Base-by-base conservation (phyloP, 2,329 filamentous ascomycete genomes). In the Pseudogymnoascus sp. region DNA sequence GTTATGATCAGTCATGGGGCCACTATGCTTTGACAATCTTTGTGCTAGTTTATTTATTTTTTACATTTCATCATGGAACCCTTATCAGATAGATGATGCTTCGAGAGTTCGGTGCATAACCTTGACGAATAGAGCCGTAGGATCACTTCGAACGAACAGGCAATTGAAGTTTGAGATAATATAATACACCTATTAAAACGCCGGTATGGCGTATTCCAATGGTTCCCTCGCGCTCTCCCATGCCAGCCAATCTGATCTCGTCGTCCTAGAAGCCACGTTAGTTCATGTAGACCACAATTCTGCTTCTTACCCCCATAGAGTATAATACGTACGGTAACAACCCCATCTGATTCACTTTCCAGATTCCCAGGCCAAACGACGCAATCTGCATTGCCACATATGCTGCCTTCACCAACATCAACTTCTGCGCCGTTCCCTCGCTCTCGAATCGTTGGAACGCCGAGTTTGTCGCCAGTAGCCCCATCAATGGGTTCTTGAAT, bases 301-400 rank as follows among this genome's bases (percentile, higher is more conserved):
- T 18, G 7, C 21, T 31, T 62, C 2, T 5, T 31, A 34, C 23
- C 29, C 14, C 29, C 14, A 45, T 11, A 37, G 8, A 59, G 51
- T 5, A 16, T n/a, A 37, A 63, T 57, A 85, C 89, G 74, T 81
- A 93, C 86, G 95, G 95, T 75, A 99, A 80, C 69, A 99, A 77
- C 0, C 95, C 95, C 95, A 99, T 99, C 39, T 84, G 86, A 76
- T 97, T 96, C 29, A 99, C 86, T 77, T 99, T 99, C 91, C 92
- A 99, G 61, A 99, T 80, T 2, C 95, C 95, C 73, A 99, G 78
- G 0, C 81, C 92, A 70, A 99, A 76, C 61, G 93, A 88, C 64
- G 95, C 76, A 67, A 96, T 75, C 76, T 99, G 96, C 83, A 93
- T 95, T 5, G 85, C 81, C 47, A 99, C 83, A 74, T 96, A 99